These are phyloP conservation scores for Xylaria venustula DNA, from an alignment of 495 filamentous ascomycete genomes.

Conservation along the genomic window DNA sequence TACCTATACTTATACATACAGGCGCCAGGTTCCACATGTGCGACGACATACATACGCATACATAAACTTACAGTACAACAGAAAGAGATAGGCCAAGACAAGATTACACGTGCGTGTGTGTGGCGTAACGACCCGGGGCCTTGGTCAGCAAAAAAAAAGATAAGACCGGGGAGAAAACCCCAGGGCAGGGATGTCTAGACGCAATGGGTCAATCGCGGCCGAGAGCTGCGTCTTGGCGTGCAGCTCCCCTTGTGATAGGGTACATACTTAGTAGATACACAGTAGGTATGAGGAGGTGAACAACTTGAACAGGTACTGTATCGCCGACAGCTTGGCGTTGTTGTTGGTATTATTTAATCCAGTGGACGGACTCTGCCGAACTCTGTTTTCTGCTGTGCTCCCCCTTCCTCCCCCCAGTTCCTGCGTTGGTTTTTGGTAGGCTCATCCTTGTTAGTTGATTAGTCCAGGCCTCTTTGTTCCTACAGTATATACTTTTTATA, in stretches of 20 bases:
- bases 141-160: neutral
- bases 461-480: neutral
- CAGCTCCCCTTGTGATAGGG: neutral
- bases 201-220: slow-evolving; percentile 4
- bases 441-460: neutral
- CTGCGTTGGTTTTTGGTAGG: no score
- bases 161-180: slow-evolving; percentile 2
- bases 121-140: neutral
- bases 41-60: no score
- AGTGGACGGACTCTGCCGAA: no score
- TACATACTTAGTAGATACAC: no score
- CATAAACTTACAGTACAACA: no score
- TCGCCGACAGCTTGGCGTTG: neutral
- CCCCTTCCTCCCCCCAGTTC: neutral
- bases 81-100: no score
- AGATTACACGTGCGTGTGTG: no score
- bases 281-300: neutral
- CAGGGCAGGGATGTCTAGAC: neutral
- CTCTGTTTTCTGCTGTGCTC: neutral
- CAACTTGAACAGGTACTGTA: no score
- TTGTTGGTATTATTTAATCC: slow-evolving; percentile 4
- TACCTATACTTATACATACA: no score
- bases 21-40: no score
- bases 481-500: no score
- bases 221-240: slow-evolving; percentile 4